Percentiles rank a stretch among this genome's conserved stretches.
Evolutionary conservation across 768 basidiomycete species (phyloP).

Genomic region (Daedaleopsis nitida): DNA sequence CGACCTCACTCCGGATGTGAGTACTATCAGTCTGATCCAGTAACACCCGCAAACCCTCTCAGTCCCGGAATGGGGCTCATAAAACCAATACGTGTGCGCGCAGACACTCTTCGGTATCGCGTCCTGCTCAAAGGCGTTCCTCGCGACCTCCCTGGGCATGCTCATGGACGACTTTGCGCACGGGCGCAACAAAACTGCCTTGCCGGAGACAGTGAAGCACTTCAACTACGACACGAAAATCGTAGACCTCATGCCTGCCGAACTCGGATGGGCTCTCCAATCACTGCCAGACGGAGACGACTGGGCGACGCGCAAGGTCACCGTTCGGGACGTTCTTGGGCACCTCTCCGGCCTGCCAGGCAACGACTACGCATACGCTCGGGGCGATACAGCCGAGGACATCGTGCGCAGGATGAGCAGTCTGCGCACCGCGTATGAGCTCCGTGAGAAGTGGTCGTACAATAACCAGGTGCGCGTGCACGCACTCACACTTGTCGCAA

Average conservation of each 20-base stretch:
- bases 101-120: constrained; percentile 34
- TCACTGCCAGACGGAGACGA: constrained; percentile 34
- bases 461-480: constrained; percentile 37
- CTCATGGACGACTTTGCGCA: constrained; percentile 36
- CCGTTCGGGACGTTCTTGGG: constrained; percentile 40
- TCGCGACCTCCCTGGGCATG: constrained; percentile 30
- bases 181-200: constrained; percentile 29
- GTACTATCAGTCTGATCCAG: not conserved
- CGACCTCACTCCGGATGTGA: constrained; percentile 14
- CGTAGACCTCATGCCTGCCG: constrained; percentile 39
- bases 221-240: constrained; percentile 35
- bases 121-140: constrained; percentile 36
- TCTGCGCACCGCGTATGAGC: constrained; percentile 36
- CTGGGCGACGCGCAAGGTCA: constrained; percentile 39
- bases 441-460: constrained; percentile 42
- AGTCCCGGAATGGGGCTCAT: not conserved
- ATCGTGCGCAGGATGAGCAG: constrained; percentile 30
- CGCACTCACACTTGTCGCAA: not conserved
- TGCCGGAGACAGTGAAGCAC: constrained; percentile 20
- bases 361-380: constrained; percentile 37
- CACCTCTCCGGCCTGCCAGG: constrained; percentile 44
- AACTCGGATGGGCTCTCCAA: constrained; percentile 38
- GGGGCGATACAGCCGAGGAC: constrained; percentile 30
- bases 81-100: too few relatives aligned
- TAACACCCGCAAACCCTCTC: not conserved